phyloP scores from a whole-genome alignment of 1,284 basidiomycete species.

The Ganoderma resinaceum region DNA sequence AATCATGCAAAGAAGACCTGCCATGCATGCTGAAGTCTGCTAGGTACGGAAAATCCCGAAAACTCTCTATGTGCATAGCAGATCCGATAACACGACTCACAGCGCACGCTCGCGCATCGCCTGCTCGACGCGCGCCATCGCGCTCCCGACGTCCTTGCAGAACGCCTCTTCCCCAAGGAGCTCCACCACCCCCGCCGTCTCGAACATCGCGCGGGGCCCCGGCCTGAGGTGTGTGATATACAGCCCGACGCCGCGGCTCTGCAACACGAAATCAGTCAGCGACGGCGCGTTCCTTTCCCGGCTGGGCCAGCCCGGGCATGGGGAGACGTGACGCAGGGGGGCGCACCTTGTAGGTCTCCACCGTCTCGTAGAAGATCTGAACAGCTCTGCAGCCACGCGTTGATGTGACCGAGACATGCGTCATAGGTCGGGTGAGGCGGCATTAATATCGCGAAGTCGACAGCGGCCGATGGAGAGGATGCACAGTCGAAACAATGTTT shows the following conservation, averaged over 20 bases:
- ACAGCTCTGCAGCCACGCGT: constrained; percentile 65
- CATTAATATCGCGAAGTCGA: neutral
- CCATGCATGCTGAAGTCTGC: too few species aligned
- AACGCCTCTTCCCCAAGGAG: constrained; percentile 76
- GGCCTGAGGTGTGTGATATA: constrained; percentile 82
- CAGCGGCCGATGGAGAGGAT: constrained; percentile 14
- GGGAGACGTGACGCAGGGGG: neutral
- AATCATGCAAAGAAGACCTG: too few species aligned
- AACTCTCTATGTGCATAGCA: neutral
- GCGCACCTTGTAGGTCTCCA: constrained; percentile 75
- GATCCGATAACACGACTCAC: neutral
- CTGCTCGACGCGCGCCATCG: constrained; percentile 53
- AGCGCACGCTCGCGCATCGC: constrained; percentile 19
- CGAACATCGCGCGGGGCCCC: constrained; percentile 64
- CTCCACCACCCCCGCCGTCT: constrained; percentile 68
- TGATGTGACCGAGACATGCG: neutral
- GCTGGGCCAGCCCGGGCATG: neutral
- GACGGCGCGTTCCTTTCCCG: neutral
- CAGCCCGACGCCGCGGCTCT: constrained; percentile 75
- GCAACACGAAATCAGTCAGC: constrained; percentile 12
- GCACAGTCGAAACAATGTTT: neutral
- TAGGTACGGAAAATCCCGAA: neutral
- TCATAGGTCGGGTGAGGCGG: neutral
- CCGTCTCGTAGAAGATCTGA: constrained; percentile 85
- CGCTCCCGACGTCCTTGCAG: constrained; percentile 73